Evolutionary conservation across 1,284 basidiomycete species (phyloP).

Genomic region (Tilletia horrida): DNA sequence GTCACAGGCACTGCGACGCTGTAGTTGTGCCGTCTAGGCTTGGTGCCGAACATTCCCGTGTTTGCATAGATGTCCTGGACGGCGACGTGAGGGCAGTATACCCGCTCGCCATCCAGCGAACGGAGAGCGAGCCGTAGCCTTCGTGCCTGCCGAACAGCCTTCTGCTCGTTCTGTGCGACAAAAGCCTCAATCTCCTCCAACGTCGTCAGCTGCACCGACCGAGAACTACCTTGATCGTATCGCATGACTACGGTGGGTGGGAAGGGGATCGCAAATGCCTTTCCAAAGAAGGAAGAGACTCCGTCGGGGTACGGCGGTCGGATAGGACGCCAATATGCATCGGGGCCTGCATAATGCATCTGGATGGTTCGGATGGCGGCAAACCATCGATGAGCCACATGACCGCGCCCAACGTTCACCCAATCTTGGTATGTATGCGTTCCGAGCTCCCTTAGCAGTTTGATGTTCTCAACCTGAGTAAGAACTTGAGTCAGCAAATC

Average conservation of each 20-base stretch:
- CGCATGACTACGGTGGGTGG: constrained; percentile 66
- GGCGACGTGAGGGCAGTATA: constrained; percentile 66
- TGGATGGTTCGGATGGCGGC: constrained; percentile 36
- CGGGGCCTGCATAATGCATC: constrained; percentile 42
- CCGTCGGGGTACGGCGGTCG: constrained; percentile 36
- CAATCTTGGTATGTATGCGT: constrained; percentile 27
- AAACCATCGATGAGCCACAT: constrained; percentile 25
- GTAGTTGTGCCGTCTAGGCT: constrained; percentile 61
- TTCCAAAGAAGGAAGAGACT: constrained; percentile 53
- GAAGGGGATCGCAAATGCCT: constrained; percentile 76
- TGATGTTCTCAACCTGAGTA: constrained; percentile 66
- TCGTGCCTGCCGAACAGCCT: constrained; percentile 61
- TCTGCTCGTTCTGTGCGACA: constrained; percentile 65
- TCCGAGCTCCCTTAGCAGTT: constrained; percentile 59
- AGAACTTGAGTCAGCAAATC: not conserved
- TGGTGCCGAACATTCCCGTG: constrained; percentile 56
- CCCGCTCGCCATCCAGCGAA: constrained; percentile 66
- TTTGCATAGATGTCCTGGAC: constrained; percentile 52
- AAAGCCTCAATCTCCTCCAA: constrained; percentile 64
- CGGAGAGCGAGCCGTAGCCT: constrained; percentile 67
- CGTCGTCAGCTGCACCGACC: constrained; percentile 59
- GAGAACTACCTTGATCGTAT: constrained; percentile 64
- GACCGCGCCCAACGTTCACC: constrained; percentile 29
- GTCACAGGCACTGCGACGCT: constrained; percentile 56
- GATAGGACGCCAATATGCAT: constrained; percentile 39